phyloP scores from a whole-genome alignment of 352 stramenopile genomes.

The Globisporangium parvum region DNA sequence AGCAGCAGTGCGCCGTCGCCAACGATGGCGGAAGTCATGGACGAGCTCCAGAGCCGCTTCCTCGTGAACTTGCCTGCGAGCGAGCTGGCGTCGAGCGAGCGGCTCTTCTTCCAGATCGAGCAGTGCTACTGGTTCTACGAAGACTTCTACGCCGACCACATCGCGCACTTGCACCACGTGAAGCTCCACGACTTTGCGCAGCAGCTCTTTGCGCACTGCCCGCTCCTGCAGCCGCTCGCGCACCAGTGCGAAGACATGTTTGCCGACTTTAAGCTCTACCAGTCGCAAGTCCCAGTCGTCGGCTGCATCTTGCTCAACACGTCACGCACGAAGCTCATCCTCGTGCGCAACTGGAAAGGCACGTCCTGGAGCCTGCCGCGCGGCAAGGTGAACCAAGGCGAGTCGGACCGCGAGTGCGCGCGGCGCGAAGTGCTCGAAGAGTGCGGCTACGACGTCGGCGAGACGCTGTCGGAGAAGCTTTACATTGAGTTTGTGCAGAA shows the following conservation, averaged over 20 bases:
- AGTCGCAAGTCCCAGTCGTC: slow-evolving; percentile 92
- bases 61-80: slow-evolving; percentile 91
- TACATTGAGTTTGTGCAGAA: slow-evolving; percentile 83
- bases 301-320: slow-evolving; percentile 92
- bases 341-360: slow-evolving; percentile 90
- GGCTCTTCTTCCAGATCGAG: slow-evolving; percentile 98
- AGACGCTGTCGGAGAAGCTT: slow-evolving; percentile 75
- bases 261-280: slow-evolving; percentile 92
- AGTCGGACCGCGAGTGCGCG: slow-evolving; percentile 85
- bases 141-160: slow-evolving; percentile 93
- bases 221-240: slow-evolving; percentile 78
- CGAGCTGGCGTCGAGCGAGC: slow-evolving; percentile 87
- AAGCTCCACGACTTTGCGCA: slow-evolving; percentile 92
- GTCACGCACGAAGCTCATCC: slow-evolving; percentile 79
- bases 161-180: slow-evolving; percentile 82
- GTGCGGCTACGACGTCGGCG: slow-evolving; percentile 84
- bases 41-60: slow-evolving; percentile 95
- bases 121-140: slow-evolving; percentile 98
- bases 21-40: slow-evolving; percentile 88
- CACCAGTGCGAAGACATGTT: slow-evolving; percentile 90
- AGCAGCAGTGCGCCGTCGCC: slow-evolving; percentile 17
- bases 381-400: slow-evolving; percentile 92
- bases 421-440: slow-evolving; percentile 91
- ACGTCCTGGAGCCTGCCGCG: slow-evolving; percentile 90
- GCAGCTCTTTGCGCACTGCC: slow-evolving; percentile 91